Evolutionary conservation across 2,329 filamentous ascomycete species (phyloP), one percentile per base, ranked within the genome.

Genomic region (Neospermospora avenae): DNA sequence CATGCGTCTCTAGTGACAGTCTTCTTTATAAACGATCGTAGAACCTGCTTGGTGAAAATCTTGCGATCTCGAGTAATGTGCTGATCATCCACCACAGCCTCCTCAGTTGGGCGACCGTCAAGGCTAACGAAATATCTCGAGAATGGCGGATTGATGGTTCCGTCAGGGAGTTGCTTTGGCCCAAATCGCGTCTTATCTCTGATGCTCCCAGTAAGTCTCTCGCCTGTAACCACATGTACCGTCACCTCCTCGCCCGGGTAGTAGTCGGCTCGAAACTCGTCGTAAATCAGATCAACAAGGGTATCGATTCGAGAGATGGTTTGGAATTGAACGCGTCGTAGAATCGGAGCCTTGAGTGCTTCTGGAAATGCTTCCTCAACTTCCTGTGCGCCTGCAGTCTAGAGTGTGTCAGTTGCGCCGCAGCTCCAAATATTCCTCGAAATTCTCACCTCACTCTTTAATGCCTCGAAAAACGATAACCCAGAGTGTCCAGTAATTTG

Each of bases 401-500:
- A 65, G 61, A 55, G 64, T 41, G 46, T 35, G 61, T 68, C 31
- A 68, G 72, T 74, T 74, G 71, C 51, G 58, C 57, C 45, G n/a
- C 28, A 59, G 14, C 16, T 13, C 22, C 57, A 51, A 28, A n/a
- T 37, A 49, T 10, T 55, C 31, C 46, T 56, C 16, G 49, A 56
- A 62, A 16, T 24, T 44, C 87, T 66, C 82, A 96, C 91, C 84
- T 97, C 92, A 77, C 91, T 96, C 75, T 90, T 86, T 31, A 93
- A 83, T 25, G 95, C 95, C 67, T 96, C 91, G 71, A 97, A 97
- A 75, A 96, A 99, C 3, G 86, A 93, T 66, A 97, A 80, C 56
- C 89, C 89, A 31, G 92, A 96, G 74, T 96, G 93, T 57, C 95
- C 95, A 13, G 92, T 96, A 66, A 98, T 96, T 73, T 96, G 90